Conservation (phyloP, 345 rosid genomes). For the Salix arbutifolia region DNA sequence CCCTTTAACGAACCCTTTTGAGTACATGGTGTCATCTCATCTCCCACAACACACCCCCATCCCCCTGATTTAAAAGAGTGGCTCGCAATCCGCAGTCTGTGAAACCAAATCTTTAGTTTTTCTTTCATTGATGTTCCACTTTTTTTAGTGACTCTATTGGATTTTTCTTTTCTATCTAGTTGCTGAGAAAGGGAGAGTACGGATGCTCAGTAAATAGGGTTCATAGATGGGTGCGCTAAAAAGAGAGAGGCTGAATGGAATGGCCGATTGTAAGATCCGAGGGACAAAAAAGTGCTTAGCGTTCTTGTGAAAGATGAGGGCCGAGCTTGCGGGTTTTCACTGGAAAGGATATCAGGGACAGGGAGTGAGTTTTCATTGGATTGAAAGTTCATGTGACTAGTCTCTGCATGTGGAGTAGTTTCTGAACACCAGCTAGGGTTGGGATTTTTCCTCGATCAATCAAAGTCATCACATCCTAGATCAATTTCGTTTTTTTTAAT, state of each 20-base stretch:
- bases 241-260: too few relatives aligned
- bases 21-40: neutral
- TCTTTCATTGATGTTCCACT: neutral
- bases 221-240: neutral
- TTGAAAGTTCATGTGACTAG: neutral
- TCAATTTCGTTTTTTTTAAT: too few relatives aligned
- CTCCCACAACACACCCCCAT: neutral
- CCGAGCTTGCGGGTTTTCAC: neutral
- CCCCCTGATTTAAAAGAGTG: slow-evolving; percentile 1
- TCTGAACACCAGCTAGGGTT: neutral
- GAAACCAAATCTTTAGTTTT: neutral
- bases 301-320: neutral
- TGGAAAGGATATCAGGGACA: neutral
- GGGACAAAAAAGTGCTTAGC: neutral
- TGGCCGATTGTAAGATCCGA: too few relatives aligned
- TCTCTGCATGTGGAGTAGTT: neutral
- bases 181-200: neutral
- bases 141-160: neutral
- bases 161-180: neutral
- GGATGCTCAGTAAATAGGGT: neutral
- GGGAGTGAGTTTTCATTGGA: neutral
- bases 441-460: neutral
- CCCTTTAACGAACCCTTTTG: neutral
- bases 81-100: neutral
- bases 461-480: too few relatives aligned